Conservation (phyloP, 2,329 filamentous ascomycete genomes). For the Colletotrichum aenigma region DNA sequence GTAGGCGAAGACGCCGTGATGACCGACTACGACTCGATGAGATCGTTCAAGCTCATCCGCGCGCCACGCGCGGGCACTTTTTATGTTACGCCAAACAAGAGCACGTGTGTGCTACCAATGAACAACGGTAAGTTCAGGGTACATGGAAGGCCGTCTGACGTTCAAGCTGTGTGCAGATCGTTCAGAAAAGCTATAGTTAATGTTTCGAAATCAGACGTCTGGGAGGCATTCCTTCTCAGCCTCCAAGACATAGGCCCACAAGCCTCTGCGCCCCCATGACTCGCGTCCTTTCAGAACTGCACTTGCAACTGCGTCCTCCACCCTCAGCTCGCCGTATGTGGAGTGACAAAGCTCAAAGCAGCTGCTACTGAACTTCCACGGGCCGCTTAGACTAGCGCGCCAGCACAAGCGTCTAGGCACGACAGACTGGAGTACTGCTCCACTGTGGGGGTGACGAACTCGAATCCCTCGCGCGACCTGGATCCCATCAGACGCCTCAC, state of each 20-base stretch:
- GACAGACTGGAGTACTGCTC: not conserved
- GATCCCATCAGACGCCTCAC: not conserved
- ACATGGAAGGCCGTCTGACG: not conserved
- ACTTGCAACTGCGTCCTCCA: not conserved
- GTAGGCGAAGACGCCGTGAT: not conserved
- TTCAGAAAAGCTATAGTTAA: not conserved
- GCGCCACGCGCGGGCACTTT: not conserved
- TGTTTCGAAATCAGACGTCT: not conserved
- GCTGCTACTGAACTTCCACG: not conserved
- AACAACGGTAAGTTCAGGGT: not conserved
- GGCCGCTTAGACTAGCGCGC: not conserved
- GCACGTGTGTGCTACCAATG: not conserved
- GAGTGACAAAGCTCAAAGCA: not conserved
- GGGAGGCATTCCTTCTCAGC: not conserved
- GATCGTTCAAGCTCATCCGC: not conserved
- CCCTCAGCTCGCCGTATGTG: not conserved
- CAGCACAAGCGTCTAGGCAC: too few species aligned
- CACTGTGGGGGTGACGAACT: not conserved
- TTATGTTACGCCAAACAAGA: not conserved
- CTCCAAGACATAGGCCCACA: not conserved
- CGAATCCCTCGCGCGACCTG: not conserved
- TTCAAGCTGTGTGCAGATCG: not conserved
- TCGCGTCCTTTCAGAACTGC: not conserved
- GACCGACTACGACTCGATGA: not conserved
- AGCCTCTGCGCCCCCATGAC: not conserved